Evolutionary conservation across 768 basidiomycete species (phyloP).

Genomic region (Scleroderma citrinum): DNA sequence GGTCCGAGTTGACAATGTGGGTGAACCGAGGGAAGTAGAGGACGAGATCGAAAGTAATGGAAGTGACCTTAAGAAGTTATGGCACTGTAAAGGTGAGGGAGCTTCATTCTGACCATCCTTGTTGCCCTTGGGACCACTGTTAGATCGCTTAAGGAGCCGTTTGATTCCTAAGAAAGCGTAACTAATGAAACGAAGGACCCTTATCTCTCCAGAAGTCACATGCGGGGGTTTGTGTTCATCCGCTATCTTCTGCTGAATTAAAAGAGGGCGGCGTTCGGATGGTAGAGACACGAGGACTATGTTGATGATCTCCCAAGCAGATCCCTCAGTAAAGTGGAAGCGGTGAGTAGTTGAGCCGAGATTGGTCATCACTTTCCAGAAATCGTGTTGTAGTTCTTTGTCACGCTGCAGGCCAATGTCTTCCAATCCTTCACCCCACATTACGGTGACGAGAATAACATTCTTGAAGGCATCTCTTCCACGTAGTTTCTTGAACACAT

Average conservation of each 20-base stretch:
- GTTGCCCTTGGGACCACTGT: not conserved
- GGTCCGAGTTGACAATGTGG: not conserved
- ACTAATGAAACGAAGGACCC: not conserved
- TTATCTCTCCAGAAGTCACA: not conserved
- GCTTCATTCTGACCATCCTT: not conserved
- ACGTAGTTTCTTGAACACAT: conserved; percentile 22
- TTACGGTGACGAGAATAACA: conserved; percentile 30
- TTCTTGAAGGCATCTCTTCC: conserved; percentile 22
- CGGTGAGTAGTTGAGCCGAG: conserved; percentile 22
- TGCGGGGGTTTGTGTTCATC: not conserved
- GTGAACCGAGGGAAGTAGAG: not conserved
- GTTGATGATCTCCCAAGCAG: conserved; percentile 26
- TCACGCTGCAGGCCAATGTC: conserved; percentile 21
- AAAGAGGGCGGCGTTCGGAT: not conserved
- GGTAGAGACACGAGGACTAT: not conserved
- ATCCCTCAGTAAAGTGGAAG: conserved; percentile 12
- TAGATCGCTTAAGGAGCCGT: not conserved
- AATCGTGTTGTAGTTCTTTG: conserved; percentile 19
- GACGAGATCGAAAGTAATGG: not conserved
- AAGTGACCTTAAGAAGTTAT: not conserved
- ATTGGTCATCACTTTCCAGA: conserved; percentile 25
- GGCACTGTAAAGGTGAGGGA: not conserved
- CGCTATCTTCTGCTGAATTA: not conserved
- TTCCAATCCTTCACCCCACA: conserved; percentile 24
- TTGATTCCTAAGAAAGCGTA: not conserved